Base-by-base conservation (phyloP, 371 early-diverging fungal species). In the Coemansia sp. region DNA sequence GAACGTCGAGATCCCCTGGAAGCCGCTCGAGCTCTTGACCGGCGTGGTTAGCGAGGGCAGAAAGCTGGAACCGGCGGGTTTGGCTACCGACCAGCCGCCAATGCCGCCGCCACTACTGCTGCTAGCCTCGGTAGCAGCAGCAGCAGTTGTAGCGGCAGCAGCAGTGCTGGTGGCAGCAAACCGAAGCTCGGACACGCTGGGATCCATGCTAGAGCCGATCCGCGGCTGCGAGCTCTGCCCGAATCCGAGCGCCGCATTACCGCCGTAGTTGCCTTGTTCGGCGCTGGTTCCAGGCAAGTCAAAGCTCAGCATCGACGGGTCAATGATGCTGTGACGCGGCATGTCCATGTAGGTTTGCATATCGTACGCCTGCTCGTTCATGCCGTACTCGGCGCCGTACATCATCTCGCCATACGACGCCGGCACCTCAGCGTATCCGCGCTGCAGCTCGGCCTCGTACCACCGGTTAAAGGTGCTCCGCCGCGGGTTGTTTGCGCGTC, bases 291-390 rank as follows among this genome's bases (percentile, higher is more conserved):
- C 65, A 2, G 74, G 68, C n/a, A 58, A 34, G 31, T 72, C 74
- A 33, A 68, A 67, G 55, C 64, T 72, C 44, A 75, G 62, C 63
- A 75, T 65, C 48, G 67, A 57, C 36, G 75, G 75, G 37, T 75
- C 75, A 36, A 75, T 75, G 60, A 75, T 69, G 64, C 75, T 75
- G 58, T 75, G 75, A 3, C 75, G 66, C 48, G 75, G 71, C 14
- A 75, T 7, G 34, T 75, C 75, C 44, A 60, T 31, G 57, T 69
- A 69, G 49, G 63, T 61, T 46, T 62, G 72, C 14, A 62, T 29
- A 18, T 54, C 63, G 34, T 53, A 72, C 12, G 47, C 42, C 39
- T 58, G 48, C 18, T 38, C 39, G 29, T 56, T 56, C 40, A 47
- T 33, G 4, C 58, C 46, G 42, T 59, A 67, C 47, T 24, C 24